These are phyloP conservation scores for Coemansia brasiliensis DNA, from an alignment of 192 early-diverging fungal species.

Conservation along the genomic window DNA sequence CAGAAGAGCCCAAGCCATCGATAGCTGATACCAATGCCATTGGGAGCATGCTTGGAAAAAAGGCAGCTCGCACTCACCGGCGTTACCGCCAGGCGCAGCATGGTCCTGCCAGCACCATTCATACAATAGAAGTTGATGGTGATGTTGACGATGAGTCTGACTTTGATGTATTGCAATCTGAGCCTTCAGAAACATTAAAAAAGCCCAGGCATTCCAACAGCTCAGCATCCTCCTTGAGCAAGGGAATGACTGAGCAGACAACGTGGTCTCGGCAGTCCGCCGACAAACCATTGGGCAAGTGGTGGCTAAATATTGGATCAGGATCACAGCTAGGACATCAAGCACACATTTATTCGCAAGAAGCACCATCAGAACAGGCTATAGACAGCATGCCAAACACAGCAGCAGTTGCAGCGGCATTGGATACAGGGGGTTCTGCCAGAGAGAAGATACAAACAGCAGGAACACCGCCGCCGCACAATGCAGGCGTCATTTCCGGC, in stretches of 20 bases:
- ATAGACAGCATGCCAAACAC: slow-evolving; percentile 40
- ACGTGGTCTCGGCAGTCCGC: neutral
- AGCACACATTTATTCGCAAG: slow-evolving; percentile 32
- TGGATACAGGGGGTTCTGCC: neutral
- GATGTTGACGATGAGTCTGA: neutral
- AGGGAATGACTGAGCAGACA: neutral
- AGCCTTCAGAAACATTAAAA: no score
- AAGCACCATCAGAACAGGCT: slow-evolving; percentile 4
- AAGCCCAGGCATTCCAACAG: no score
- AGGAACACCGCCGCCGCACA: neutral
- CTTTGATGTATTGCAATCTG: no score
- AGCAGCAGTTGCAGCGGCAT: neutral
- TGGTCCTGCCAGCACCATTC: neutral
- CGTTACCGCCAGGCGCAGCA: slow-evolving; percentile 23
- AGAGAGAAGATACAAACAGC: neutral
- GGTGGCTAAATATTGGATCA: slow-evolving; percentile 33
- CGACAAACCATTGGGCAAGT: slow-evolving; percentile 13
- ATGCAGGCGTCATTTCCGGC: neutral
- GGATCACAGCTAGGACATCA: slow-evolving; percentile 5
- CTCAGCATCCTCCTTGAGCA: no score
- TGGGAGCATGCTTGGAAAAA: slow-evolving; percentile 28
- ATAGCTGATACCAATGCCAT: slow-evolving; percentile 14
- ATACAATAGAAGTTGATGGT: neutral
- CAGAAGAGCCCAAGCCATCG: neutral
- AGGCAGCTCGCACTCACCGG: slow-evolving; percentile 21